Conservation (phyloP, 2,329 filamentous ascomycete species). For the Stenocarpella maydis region DNA sequence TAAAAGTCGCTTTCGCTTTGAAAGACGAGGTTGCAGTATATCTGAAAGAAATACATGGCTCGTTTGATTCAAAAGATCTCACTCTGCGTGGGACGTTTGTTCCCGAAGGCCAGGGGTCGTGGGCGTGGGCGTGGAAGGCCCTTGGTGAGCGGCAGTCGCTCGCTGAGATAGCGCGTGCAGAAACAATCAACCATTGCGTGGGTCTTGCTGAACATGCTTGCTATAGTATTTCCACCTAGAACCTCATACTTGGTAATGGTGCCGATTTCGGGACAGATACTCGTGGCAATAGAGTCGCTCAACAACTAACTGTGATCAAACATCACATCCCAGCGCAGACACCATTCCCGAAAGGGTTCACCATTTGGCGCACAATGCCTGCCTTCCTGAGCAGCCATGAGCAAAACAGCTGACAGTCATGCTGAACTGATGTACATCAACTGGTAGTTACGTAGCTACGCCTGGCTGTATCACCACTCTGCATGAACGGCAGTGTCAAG, state of each 20-base stretch:
- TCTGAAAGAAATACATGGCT: constrained; percentile 15
- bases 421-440: no score
- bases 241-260: not conserved
- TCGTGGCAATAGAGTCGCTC: not conserved
- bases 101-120: no score
- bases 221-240: not conserved
- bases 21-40: not conserved
- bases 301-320: not conserved
- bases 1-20: not conserved
- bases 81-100: not conserved
- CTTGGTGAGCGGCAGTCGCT: not conserved
- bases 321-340: not conserved
- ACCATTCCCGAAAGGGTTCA: not conserved
- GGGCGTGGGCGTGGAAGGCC: not conserved
- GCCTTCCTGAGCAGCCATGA: not conserved
- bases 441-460: no score
- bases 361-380: not conserved
- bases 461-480: no score
- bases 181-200: not conserved
- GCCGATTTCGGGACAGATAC: no score
- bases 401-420: no score
- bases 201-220: constrained; percentile 1
- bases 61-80: not conserved
- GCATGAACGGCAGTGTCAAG: no score
- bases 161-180: not conserved